Evolutionary conservation across 1,284 basidiomycete genomes (phyloP), one percentile per base, ranked within the genome.

Genomic region (Puccinia horiana): DNA sequence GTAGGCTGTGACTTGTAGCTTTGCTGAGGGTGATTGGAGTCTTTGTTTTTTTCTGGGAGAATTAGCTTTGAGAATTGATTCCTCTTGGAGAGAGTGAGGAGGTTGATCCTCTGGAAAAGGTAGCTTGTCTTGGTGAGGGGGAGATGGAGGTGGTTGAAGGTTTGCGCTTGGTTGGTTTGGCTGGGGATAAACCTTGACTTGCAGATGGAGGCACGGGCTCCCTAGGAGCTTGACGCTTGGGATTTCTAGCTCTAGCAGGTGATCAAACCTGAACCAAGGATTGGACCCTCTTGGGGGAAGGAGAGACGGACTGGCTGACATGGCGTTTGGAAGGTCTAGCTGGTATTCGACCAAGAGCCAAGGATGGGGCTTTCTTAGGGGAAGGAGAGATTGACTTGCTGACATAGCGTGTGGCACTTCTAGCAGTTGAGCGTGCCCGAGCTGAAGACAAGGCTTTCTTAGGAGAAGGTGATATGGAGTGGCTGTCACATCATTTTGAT

Each of bases 151-250:
- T 26, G 42, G 2, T 26, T 12, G 18, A 18, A 44, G 23, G 5
- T 44, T 52, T 52, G 37, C n/a, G 69, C 23, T 70, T 70, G n/a
- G 69, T 49, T 52, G 29, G 69, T 42, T n/a, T 69, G 32, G 70
- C 70, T 52, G 44, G 26, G 29, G 70, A 73, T 73, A 23, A 47
- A 18, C 70, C 70, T 32, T 47, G 70, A 73, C 29, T 9, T 26
- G 63, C 14, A 40, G 63, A 67, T 20, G 63, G 63, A 29, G 32
- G 37, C 9, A 1, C 20, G 6, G 63, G 16, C 29, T 9, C 35
- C 11, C 23, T 54, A 23, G 23, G 32, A 69, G 65, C 42, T 11
- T 47, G 8, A 14, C 47, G 40, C 69, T 72, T 44, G 69, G 44
- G 18, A 73, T 14, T n/a, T 44, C 29, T 72, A 20, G 47, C 2